phyloP scores from a whole-genome alignment of 805 yeast genomes.

The Spathaspora passalidarum region DNA sequence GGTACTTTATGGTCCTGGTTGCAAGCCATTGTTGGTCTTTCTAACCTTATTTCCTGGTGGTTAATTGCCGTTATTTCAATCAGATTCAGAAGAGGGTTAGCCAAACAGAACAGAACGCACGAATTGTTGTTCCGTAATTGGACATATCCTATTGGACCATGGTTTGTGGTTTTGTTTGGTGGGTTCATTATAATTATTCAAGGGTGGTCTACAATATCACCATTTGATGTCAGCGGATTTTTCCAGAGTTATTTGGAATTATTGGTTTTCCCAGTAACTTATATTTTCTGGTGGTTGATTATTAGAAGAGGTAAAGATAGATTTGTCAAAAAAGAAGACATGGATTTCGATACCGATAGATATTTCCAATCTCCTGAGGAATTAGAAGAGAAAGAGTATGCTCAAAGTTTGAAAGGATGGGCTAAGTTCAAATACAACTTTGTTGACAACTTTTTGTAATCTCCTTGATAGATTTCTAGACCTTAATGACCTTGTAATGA shows the following conservation, averaged over 20 bases:
- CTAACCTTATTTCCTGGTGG: constrained; percentile 52
- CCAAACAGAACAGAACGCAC: constrained; percentile 40
- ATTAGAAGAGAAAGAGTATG: constrained; percentile 31
- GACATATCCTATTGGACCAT: constrained; percentile 55
- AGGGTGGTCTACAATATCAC: constrained; percentile 51
- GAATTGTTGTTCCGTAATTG: constrained; percentile 44
- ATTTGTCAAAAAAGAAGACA: constrained; percentile 42
- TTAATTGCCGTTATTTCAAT: constrained; percentile 47
- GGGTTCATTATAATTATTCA: constrained; percentile 47
- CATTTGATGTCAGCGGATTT: constrained; percentile 41
- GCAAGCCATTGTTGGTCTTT: constrained; percentile 51
- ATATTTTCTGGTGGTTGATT: constrained; percentile 46
- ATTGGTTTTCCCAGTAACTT: constrained; percentile 45
- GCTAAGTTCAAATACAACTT: constrained; percentile 34
- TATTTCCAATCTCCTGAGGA: constrained; percentile 52
- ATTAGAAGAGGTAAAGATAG: constrained; percentile 36
- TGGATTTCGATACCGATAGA: constrained; percentile 53
- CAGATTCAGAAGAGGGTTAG: constrained; percentile 47
- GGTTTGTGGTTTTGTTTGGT: constrained; percentile 41
- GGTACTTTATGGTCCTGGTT: constrained; percentile 55
- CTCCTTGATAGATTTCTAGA: background rate
- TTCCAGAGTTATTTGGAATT: constrained; percentile 47
- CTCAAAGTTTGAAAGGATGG: constrained; percentile 43
- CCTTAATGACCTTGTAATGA: background rate
- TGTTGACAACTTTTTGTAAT: constrained; percentile 23